These are phyloP conservation scores for Nadsonia fulvescens DNA, from an alignment of 805 yeast genomes.

Conservation along the genomic window DNA sequence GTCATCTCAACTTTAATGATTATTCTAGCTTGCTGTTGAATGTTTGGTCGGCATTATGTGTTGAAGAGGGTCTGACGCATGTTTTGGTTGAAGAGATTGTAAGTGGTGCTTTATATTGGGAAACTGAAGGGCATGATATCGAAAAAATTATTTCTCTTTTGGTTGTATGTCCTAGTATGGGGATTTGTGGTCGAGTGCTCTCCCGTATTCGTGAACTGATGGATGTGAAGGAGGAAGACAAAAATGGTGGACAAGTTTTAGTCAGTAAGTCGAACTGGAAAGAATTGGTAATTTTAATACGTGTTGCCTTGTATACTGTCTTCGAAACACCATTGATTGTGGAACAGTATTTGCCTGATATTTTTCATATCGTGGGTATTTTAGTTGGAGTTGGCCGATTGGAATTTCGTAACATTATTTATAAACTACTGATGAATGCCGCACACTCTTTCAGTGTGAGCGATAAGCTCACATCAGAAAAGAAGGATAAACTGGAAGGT, in stretches of 20 bases:
- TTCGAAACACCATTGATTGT: constrained; percentile 34
- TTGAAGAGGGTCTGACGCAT: constrained; percentile 39
- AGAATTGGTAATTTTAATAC: constrained; percentile 51
- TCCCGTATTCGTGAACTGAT: constrained; percentile 37
- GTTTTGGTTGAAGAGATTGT: constrained; percentile 57
- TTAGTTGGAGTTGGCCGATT: constrained; percentile 32
- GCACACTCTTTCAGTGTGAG: constrained; percentile 51
- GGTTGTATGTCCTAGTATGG: constrained; percentile 50
- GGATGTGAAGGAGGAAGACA: too few relatives aligned
- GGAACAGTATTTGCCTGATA: constrained; percentile 35
- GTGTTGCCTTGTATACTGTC: constrained; percentile 43
- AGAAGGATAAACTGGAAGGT: constrained; percentile 25
- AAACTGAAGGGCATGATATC: constrained; percentile 50
- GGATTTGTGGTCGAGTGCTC: constrained; percentile 48
- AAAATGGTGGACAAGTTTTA: constrained; percentile 25
- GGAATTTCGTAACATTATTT: constrained; percentile 40
- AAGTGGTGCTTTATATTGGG: constrained; percentile 55
- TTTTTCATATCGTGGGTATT: constrained; percentile 47
- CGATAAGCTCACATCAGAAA: constrained; percentile 27
- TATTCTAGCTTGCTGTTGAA: constrained; percentile 37
- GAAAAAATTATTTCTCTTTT: constrained; percentile 42
- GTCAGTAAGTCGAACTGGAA: constrained; percentile 45
- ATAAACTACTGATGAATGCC: constrained; percentile 44
- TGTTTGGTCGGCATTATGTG: constrained; percentile 49
- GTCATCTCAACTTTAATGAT: constrained; percentile 30